Base-by-base conservation (phyloP, 768 basidiomycete species). In the Asterophora parasitica region DNA sequence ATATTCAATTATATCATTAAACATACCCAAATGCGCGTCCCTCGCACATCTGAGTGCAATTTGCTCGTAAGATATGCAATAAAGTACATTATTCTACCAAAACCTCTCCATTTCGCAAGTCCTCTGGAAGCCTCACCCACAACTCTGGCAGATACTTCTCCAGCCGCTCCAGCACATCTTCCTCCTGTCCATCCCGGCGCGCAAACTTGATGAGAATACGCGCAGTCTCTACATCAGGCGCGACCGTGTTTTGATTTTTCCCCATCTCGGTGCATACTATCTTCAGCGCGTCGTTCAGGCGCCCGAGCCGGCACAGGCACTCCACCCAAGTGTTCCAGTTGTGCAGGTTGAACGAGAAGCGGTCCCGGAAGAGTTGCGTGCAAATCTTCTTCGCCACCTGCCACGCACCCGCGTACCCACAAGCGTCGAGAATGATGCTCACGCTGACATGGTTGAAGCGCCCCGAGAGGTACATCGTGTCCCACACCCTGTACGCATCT, bases 281-380 rank as follows among this genome's bases (percentile, higher is more conserved):
- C 58, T 76, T 75, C 35, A 81, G 61, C 1, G 90, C 93, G 17
- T 88, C 84, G 16, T 82, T 76, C 27, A 90, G 55, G 56, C 72
- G 70, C 7, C 80, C 77, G 39, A 81, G 61, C 17, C 92, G 77
- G 58, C 88, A 90, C n/a, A 95, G 74, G 59, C 86, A 90, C 65
- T 96, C 92, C 15, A 96, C 62, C 73, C 83, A 90, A 0, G 81
- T 75, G 49, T 88, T 82, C 88, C 91, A 92, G 58, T 88, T 85
- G 43, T 79, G 77, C 51, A 71, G 57, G 59, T 85, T 83, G 45
- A 87, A 68, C 31, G 52, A 58, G 60, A 76, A 88, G 17, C 69
- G 72, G 38, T 70, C 70, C 43, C 64, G 70, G 23, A 64, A 63
- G 41, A 85, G 70, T 58, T 76, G 79, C 26, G 61, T 52, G 66